Evolutionary conservation across 129 eudicot genomes (phyloP).

Genomic region (Helianthus tuberosus): DNA sequence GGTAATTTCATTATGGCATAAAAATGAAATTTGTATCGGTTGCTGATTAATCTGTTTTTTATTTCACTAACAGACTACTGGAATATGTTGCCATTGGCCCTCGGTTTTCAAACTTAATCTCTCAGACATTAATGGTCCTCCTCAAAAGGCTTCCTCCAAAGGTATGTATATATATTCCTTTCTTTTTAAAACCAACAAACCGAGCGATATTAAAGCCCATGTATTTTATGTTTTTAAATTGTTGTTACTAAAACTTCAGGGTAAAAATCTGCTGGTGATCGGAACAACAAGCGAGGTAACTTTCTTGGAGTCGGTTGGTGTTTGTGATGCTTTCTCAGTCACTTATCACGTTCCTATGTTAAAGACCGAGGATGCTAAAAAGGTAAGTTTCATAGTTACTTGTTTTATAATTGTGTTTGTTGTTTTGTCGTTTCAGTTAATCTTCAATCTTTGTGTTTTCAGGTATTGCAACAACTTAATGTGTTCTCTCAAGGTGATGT

Average conservation of each 20-base stretch:
- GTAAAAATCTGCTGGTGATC: constrained; percentile 89
- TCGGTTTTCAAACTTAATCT: constrained; percentile 92
- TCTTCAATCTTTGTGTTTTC: constrained; percentile 8
- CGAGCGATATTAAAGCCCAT: not conserved
- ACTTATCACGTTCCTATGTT: constrained; percentile 89
- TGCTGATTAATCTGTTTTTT: not conserved
- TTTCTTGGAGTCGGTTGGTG: constrained; percentile 86
- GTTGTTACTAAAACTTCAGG: constrained; percentile 44
- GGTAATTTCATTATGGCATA: constrained; percentile 46
- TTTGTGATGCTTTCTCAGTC: constrained; percentile 88
- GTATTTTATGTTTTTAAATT: not conserved
- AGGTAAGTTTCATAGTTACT: constrained; percentile 44
- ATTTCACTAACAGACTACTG: constrained; percentile 55
- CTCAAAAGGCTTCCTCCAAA: constrained; percentile 96
- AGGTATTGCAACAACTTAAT: constrained; percentile 78
- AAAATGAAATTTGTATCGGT: not conserved
- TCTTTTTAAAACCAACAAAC: not conserved
- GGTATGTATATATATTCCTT: constrained; percentile 43
- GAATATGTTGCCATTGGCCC: constrained; percentile 98
- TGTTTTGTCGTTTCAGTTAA: not conserved
- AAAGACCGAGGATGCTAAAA: constrained; percentile 83
- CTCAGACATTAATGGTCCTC: constrained; percentile 97
- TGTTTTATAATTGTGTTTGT: not conserved
- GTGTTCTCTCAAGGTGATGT: constrained; percentile 82
- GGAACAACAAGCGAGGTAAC: constrained; percentile 94